phyloP scores from a whole-genome alignment of 805 yeast genomes.

The Zygoascus bituminiphila region DNA sequence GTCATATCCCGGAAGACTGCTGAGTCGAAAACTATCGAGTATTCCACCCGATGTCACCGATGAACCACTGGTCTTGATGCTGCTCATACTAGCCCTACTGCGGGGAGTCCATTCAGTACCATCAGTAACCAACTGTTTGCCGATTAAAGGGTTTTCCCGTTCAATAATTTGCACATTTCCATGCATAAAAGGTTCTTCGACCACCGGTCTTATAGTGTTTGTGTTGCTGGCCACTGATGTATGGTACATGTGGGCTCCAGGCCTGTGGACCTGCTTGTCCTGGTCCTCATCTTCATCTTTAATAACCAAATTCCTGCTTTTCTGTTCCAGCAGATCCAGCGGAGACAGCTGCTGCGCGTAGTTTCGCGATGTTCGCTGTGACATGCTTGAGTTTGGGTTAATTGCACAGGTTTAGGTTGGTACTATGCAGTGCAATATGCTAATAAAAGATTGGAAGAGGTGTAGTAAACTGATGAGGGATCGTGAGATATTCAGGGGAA shows the following conservation, averaged over 20 bases:
- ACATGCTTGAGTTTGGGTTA: not conserved
- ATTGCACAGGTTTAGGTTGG: too few species aligned
- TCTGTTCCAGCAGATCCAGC: slow-evolving; percentile 20
- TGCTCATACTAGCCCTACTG: slow-evolving; percentile 10
- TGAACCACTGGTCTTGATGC: slow-evolving; percentile 2
- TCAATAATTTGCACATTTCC: not conserved
- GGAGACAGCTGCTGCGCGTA: slow-evolving; percentile 19
- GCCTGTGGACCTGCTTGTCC: not conserved
- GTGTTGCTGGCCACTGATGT: not conserved
- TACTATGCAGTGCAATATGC: too few species aligned
- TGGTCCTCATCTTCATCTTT: not conserved
- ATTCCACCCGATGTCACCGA: slow-evolving; percentile 15
- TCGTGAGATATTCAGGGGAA: too few species aligned
- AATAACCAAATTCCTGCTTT: slow-evolving; percentile 20
- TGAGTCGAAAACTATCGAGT: slow-evolving; percentile 20
- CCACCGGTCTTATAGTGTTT: not conserved
- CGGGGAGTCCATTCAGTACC: slow-evolving; percentile 3
- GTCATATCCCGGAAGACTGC: slow-evolving; percentile 12
- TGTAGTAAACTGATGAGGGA: too few species aligned
- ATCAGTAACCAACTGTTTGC: not conserved
- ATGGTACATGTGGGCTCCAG: not conserved
- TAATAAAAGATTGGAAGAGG: too few species aligned
- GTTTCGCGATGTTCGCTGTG: not conserved
- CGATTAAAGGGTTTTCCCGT: not conserved
- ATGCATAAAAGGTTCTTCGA: not conserved